These are phyloP conservation scores for Lichtheimia ramosa DNA, from an alignment of 371 early-diverging fungal species.

Conservation along the genomic window DNA sequence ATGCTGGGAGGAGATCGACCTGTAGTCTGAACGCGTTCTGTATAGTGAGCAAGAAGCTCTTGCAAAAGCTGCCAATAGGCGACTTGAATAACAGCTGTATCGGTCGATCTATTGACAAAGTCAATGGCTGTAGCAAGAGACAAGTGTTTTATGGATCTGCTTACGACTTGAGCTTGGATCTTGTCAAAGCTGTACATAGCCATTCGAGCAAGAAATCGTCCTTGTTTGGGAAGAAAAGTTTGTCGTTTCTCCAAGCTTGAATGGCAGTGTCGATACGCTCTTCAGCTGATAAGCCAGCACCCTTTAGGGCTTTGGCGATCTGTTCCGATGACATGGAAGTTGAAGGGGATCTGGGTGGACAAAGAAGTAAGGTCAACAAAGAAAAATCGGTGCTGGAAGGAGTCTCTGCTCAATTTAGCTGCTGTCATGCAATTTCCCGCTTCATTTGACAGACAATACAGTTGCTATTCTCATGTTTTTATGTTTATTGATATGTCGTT, in stretches of 20 bases:
- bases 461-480: neutral
- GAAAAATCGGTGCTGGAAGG: neutral
- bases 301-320: conserved; percentile 56
- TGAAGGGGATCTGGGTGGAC: conserved; percentile 21
- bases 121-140: neutral
- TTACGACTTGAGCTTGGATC: conserved; percentile 46
- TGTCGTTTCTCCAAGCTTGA: conserved; percentile 37
- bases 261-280: conserved; percentile 35
- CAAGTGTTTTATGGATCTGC: neutral
- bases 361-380: neutral
- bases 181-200: conserved; percentile 39
- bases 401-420: conserved; percentile 42
- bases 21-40: conserved; percentile 6
- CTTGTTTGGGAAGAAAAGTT: conserved; percentile 48
- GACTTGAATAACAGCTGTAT: conserved; percentile 29
- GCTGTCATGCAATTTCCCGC: conserved; percentile 34
- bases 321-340: conserved; percentile 45
- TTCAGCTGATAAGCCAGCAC: conserved; percentile 35
- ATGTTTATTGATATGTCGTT: conserved; percentile 4
- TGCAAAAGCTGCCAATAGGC: conserved; percentile 35
- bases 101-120: conserved; percentile 17
- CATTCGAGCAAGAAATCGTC: conserved; percentile 50
- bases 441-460: neutral
- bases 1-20: conserved; percentile 25
- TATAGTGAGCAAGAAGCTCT: conserved; percentile 31